phyloP scores from a whole-genome alignment of 139 green algal genomes.

The Chlamydomonas schloesseri region DNA sequence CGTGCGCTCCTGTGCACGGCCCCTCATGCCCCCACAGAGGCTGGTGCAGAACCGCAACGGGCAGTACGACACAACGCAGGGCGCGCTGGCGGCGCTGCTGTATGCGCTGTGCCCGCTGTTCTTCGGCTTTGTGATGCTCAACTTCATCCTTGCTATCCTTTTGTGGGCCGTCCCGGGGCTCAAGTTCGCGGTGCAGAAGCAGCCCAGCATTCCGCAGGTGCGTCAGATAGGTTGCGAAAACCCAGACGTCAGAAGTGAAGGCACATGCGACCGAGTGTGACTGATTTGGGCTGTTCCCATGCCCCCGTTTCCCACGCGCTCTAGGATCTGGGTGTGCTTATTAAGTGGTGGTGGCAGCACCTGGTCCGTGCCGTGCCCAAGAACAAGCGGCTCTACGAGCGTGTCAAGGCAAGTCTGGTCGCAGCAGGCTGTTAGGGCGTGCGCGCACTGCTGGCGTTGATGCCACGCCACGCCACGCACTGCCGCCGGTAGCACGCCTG shows the following conservation, averaged over 20 bases:
- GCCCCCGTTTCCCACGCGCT: no score
- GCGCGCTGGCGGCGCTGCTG: background rate
- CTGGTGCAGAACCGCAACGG: background rate
- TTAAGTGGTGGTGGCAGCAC: background rate
- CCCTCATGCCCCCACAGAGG: background rate
- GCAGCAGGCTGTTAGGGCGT: no score
- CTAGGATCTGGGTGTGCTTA: background rate
- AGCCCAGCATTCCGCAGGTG: background rate
- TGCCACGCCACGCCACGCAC: no score
- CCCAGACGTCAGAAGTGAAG: no score
- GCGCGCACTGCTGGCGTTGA: no score
- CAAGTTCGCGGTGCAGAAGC: background rate
- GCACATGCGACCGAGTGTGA: no score
- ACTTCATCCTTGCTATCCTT: constrained; percentile 9
- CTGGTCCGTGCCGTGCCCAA: background rate
- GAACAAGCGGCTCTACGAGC: no score
- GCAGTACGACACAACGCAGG: background rate
- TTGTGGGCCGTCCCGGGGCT: background rate
- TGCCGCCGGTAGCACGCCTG: no score
- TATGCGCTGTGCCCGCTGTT: background rate
- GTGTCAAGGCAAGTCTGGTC: no score
- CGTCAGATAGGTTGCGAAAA: no score
- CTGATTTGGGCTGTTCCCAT: no score
- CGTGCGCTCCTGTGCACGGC: no score
- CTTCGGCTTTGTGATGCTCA: constrained; percentile 10